Percentiles rank a stretch among this genome's conserved stretches.
Evolutionary conservation across 2,329 filamentous ascomycete species (phyloP).

Genomic region (Scedosporium minutisporum): DNA sequence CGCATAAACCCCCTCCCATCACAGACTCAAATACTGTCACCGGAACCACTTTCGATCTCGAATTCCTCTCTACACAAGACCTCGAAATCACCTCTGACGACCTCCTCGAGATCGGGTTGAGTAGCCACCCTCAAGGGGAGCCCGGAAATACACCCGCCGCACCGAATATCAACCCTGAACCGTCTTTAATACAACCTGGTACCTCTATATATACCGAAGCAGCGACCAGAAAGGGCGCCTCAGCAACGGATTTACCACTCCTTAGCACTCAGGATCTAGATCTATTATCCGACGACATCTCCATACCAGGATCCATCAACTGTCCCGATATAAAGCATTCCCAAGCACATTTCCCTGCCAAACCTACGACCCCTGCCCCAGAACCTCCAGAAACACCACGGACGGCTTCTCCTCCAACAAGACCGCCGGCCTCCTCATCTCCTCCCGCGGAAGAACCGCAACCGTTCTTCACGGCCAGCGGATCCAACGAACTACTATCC

Average conservation of each 20-base stretch:
- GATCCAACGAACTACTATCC: constrained; percentile 23
- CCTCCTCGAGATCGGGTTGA: neutral
- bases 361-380: neutral
- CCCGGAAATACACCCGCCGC: neutral
- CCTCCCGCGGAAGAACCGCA: constrained; percentile 5
- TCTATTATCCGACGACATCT: constrained; percentile 41
- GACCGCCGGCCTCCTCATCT: constrained; percentile 11
- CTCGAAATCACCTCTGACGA: constrained; percentile 1
- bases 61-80: neutral
- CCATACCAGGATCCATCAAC: constrained; percentile 25
- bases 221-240: constrained; percentile 4
- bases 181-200: neutral
- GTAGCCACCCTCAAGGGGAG: neutral
- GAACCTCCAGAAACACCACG: neutral
- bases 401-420: constrained; percentile 1
- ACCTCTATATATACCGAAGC: neutral
- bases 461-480: constrained; percentile 28
- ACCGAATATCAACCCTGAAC: neutral
- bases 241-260: constrained; percentile 17
- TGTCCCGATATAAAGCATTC: constrained; percentile 8
- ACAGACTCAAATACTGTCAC: neutral
- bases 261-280: constrained; percentile 45
- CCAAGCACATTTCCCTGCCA: constrained; percentile 7
- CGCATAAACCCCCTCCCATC: neutral
- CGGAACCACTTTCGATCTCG: neutral